Percentiles rank a stretch among this genome's conserved stretches.
Evolutionary conservation across 2,329 filamentous ascomycete species (phyloP).

Genomic region (Phaeosphaeria sp.): DNA sequence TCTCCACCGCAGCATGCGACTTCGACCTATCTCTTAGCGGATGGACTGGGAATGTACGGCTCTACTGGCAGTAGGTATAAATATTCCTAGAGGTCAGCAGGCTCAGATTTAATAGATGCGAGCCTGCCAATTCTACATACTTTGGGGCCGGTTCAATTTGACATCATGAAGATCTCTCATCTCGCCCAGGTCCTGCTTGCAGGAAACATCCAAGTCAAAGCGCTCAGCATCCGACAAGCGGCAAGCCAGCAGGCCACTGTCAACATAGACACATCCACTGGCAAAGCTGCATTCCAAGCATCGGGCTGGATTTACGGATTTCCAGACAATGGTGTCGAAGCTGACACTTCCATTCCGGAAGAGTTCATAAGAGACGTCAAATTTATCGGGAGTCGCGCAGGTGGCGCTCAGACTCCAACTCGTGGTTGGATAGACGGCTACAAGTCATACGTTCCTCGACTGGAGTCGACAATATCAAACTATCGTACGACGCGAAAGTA

Average conservation of each 20-base stretch:
- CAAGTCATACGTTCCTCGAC: conserved; percentile 40
- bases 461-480: conserved; percentile 54
- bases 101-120: not conserved
- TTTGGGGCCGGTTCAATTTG: not conserved
- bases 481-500: conserved; percentile 54
- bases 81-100: not conserved
- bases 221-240: conserved; percentile 1
- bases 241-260: conserved; percentile 13
- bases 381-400: conserved; percentile 51
- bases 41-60: not conserved
- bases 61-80: not conserved
- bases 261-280: conserved; percentile 26
- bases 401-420: conserved; percentile 50
- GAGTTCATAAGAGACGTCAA: conserved; percentile 49
- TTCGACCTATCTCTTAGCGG: not conserved
- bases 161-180: not conserved
- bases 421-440: conserved; percentile 50
- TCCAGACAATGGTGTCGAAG: conserved; percentile 47
- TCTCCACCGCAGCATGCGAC: not conserved
- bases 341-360: conserved; percentile 37
- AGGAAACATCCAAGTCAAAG: not conserved
- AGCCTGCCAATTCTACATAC: not conserved
- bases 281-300: conserved; percentile 44
- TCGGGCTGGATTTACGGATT: conserved; percentile 54
- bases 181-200: not conserved